Percentiles rank a stretch among this genome's conserved stretches.
Evolutionary conservation across 1,139 yeast species (phyloP).

Genomic region (Geotrichum europaeum): DNA sequence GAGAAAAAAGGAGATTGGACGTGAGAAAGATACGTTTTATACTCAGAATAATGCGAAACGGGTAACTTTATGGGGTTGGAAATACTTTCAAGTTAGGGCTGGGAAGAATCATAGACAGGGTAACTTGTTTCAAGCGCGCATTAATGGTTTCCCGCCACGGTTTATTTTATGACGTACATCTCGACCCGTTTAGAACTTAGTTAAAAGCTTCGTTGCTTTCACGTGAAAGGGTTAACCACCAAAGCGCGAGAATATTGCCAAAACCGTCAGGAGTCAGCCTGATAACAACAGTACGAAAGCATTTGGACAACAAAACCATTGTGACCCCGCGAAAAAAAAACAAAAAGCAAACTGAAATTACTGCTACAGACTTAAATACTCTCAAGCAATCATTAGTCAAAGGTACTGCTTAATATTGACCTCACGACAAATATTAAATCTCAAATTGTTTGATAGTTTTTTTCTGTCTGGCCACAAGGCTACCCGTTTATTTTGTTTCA

Average conservation of each 20-base stretch:
- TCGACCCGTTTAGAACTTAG: background rate
- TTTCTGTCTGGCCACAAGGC: background rate
- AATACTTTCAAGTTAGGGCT: background rate
- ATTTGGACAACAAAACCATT: too few species aligned
- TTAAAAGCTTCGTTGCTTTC: background rate
- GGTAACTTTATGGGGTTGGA: background rate
- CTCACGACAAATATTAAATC: too few species aligned
- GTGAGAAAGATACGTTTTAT: background rate
- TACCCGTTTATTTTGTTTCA: background rate
- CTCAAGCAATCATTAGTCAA: too few species aligned
- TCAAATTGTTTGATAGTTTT: background rate
- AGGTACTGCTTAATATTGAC: too few species aligned
- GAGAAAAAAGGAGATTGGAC: background rate
- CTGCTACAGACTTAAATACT: too few species aligned
- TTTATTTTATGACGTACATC: too few species aligned
- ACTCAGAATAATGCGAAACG: background rate
- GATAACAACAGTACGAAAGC: background rate
- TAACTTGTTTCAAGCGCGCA: background rate
- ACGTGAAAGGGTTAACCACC: background rate
- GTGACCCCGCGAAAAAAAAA: too few species aligned
- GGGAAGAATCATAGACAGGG: background rate
- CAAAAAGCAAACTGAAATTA: too few species aligned
- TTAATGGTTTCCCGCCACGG: too few species aligned
- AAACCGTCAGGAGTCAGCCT: too few species aligned
- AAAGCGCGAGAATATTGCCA: background rate